Evolutionary conservation across 345 rosid species (phyloP), one percentile per base, ranked within the genome.

Genomic region (Draba incana): DNA sequence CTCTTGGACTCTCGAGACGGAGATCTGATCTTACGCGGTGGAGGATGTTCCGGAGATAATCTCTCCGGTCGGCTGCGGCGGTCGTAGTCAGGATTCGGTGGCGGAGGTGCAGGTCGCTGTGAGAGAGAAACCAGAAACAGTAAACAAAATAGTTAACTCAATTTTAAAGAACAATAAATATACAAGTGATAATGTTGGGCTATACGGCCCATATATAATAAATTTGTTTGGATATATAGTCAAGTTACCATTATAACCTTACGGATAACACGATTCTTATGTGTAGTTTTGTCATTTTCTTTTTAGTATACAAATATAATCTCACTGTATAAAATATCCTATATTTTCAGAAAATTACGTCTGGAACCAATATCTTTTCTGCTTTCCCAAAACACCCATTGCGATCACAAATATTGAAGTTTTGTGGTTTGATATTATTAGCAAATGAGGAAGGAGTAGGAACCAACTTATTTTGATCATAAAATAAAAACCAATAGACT

Each of bases 1-100:
- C 97, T 80, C 71, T 88, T 90, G 50, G 81, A 71, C 8, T 85
- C 81, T 6, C 84, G 90, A 0, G 82, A 81, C 2, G 83, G 86
- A 3, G 88, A 82, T 25, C 64, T 81, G n/a, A 62, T 64, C 60
- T 77, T 80, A 15, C 78, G 82, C 4, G 72, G 30, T 2, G 84
- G 60, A 10, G 72, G 91, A 3, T 77, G 84, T 3, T 81, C 85
- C 0, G 97, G 72, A 8, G 73, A 66, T 25, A 13, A 74, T 66
- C 85, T 82, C 69, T 85, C 87, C 1, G 86, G 53, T 41, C 84
- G 81, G 53, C 74, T 80, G 8, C 86, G 83, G 57, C 74, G 84
- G 9, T 79, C 82, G 45, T 66, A 78, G 46, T 81, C 91, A 5
- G 68, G 60, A 11, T 61, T 65, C 5, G 84, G 69, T 13, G 77